phyloP scores from a whole-genome alignment of 73 alveolate genomes.

The Paramecium tetraurelia region DNA sequence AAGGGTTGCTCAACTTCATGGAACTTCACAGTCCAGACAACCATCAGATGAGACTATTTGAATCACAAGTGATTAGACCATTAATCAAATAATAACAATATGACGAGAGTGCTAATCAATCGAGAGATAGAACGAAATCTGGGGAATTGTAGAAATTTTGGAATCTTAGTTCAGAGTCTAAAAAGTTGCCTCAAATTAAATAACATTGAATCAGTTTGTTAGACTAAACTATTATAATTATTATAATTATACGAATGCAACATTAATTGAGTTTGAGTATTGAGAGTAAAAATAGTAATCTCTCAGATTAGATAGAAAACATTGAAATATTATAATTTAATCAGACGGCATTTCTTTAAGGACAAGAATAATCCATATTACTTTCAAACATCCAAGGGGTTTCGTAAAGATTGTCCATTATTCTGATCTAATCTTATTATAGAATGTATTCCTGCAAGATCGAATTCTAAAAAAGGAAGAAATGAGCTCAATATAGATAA shows the following conservation, averaged over 20 bases:
- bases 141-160: neutral
- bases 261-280: neutral
- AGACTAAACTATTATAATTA: neutral
- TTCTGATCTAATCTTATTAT: neutral
- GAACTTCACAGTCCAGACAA: slow-evolving; percentile 14
- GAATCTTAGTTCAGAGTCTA: neutral
- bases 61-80: neutral
- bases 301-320: neutral
- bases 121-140: neutral
- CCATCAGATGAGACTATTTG: neutral
- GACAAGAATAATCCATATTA: neutral
- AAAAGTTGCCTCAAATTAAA: neutral
- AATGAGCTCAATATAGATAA: neutral
- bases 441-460: neutral
- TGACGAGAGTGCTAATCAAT: neutral
- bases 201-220: neutral
- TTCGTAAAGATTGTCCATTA: neutral
- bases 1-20: neutral
- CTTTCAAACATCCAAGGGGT: neutral
- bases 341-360: neutral
- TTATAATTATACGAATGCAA: neutral
- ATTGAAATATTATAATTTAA: neutral
- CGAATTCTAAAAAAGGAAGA: neutral
- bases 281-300: neutral
- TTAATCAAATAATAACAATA: neutral